phyloP scores from a whole-genome alignment of 2,329 filamentous ascomycete species.

The Aspergillus jensenii region DNA sequence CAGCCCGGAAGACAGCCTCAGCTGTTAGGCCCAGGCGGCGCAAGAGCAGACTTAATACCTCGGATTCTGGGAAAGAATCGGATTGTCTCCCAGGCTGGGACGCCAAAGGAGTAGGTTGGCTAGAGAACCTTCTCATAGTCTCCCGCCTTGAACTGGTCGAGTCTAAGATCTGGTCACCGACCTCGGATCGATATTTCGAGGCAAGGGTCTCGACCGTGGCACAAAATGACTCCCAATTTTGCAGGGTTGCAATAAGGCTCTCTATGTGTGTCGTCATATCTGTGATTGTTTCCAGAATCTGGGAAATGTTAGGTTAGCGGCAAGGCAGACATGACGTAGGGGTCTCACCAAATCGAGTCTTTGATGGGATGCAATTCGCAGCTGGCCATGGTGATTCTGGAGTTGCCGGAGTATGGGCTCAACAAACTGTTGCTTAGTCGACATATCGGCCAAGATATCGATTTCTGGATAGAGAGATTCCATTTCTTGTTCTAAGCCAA shows the following conservation, averaged over 20 bases:
- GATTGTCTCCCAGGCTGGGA: conserved; percentile 15
- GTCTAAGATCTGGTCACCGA: conserved; percentile 20
- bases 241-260: conserved; percentile 27
- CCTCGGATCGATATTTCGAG: conserved; percentile 32
- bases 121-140: conserved; percentile 27
- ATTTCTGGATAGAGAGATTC: conserved; percentile 43
- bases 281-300: conserved; percentile 35
- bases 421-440: conserved; percentile 43
- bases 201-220: conserved; percentile 34
- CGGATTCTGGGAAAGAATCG: conserved; percentile 19
- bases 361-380: conserved; percentile 30
- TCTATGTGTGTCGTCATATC: conserved; percentile 35
- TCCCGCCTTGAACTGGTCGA: conserved; percentile 27
- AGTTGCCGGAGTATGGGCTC: conserved; percentile 40
- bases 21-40: conserved; percentile 34
- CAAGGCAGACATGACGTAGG: background rate
- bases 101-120: conserved; percentile 20
- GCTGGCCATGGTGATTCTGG: conserved; percentile 29
- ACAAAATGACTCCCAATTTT: conserved; percentile 35
- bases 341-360: conserved; percentile 36
- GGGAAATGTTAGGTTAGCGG: conserved; percentile 19
- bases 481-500: conserved; percentile 36
- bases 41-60: conserved; percentile 30
- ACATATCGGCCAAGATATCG: conserved; percentile 41
- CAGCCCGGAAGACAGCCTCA: conserved; percentile 26